Evolutionary conservation across 345 rosid species (phyloP), one percentile per base, ranked within the genome.

Genomic region (Barbarea vulgaris): DNA sequence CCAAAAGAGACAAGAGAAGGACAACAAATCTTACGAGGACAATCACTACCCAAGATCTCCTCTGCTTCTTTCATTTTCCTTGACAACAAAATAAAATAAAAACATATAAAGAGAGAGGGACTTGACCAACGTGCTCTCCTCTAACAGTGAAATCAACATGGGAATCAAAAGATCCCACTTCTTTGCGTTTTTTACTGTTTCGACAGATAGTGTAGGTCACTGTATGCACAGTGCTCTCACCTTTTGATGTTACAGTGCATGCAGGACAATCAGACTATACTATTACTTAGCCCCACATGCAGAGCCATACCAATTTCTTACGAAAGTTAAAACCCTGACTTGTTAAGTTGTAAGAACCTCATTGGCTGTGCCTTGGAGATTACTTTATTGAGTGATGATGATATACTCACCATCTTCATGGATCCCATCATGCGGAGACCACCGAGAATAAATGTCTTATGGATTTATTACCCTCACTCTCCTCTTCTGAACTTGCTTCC

Each of bases 341-440:
- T 25, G 21, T 17, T 17, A 25, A 46, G 10, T n/a, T 46, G 50
- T n/a, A 6, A 55, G 7, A 9, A 88, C 91, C 88, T 83, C 56
- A 88, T 87, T 67, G 85, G 82, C 52, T 86, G 88, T 55, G 95
- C 93, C 83, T 87, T 85, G 14, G 75, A 53, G 76, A 85, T 79
- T 78, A 83, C 52, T 76, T 19, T 75, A 81, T 37, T 14, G 66
- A 86, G 75, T 80, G 78, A 84, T 0, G 78, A 84, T 0, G 9
- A 7, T 17, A 7, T 36, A 19, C 77, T 58, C 8, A 15, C 9
- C 51, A 46, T 46, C 72, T 79, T 78, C 69, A 82, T 64, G 71
- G 77, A 60, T 47, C 79, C 55, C 80, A 77, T 17, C 24, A 81
- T 44, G 55, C 27, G n/a, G 55, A 46, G 33, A 25, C 2, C 2